These are phyloP conservation scores for Centella asiatica DNA, from an alignment of 129 eudicot genomes.

Conservation along the genomic window DNA sequence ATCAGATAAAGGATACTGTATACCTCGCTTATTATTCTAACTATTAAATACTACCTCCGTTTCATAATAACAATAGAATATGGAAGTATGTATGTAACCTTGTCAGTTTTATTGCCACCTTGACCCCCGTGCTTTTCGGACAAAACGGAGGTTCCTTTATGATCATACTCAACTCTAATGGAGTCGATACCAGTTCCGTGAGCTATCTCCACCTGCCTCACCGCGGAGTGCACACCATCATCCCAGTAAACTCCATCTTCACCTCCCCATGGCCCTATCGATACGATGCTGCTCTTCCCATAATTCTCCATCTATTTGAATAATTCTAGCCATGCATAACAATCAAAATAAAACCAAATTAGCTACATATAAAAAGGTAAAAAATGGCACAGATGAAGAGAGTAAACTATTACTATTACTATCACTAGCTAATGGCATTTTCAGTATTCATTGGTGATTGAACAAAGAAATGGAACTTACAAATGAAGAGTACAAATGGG, in stretches of 20 bases:
- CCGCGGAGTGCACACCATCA: conserved; percentile 41
- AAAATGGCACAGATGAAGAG: not conserved
- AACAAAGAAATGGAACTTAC: not conserved
- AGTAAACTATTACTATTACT: no score
- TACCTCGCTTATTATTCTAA: no score
- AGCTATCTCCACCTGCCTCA: conserved; percentile 37
- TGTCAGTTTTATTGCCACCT: conserved; percentile 37
- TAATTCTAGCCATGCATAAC: not conserved
- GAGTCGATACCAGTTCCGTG: conserved; percentile 54
- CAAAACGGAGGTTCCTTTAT: conserved; percentile 37
- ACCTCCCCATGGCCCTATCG: conserved; percentile 68
- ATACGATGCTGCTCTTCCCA: conserved; percentile 16
- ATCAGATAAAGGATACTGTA: no score
- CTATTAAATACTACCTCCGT: not conserved
- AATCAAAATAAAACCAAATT: not conserved
- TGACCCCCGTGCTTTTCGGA: conserved; percentile 52
- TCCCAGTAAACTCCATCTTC: conserved; percentile 50
- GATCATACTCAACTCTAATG: conserved; percentile 43
- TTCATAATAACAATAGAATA: not conserved
- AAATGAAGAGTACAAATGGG: not conserved
- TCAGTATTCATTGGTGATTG: not conserved
- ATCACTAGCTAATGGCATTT: not conserved
- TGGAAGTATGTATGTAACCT: conserved; percentile 11
- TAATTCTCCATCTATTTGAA: conserved; percentile 20
- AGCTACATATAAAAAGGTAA: not conserved